Evolutionary conservation across 2,329 filamentous ascomycete genomes (phyloP), one percentile per base, ranked within the genome.

Genomic region (Nigrospora osmanthi): DNA sequence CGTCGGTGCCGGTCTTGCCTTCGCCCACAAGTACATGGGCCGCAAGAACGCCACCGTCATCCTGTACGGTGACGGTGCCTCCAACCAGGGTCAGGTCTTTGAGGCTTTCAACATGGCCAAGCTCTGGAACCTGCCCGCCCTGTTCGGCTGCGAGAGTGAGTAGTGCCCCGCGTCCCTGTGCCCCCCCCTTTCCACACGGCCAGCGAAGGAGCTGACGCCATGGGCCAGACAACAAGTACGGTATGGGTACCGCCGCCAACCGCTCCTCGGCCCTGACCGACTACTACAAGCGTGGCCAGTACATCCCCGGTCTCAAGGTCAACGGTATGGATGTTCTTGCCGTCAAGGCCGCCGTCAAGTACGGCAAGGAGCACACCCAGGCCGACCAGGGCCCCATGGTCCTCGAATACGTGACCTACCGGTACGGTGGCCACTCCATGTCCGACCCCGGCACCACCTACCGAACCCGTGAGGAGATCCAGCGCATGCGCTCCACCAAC

Each of bases 91-190:
- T 54, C 93, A 98, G 73, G 93, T 98, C 59, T 98, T 98, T 62
- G 93, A 98, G 79, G 90, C 93, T 51, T 98, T 94, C 82, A 98
- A 98, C 84, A 98, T 98, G 93, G 93, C 93, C 52, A 97, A 97
- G 81, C 83, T 98, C 56, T 98, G 93, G 93, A 90, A 93, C 59
- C 77, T 98, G 40, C 93, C 93, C 45, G 81, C 90, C 57, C 85
- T 98, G 56, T 98, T 98, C 65, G 90, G 89, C 58, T 98, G 93
- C 70, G 93, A 98, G 78, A 98, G 90, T 95, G 75, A 68, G 89
- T 81, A 28, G 19, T 19, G 16, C 4, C 30, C 17, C 19, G 34
- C 36, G 17, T 6, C 19, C 19, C 19, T 6, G 4, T 23, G 19
- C 19, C 9, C 7, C 7, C 23, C 23, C 7, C 23, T 28, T 23